Evolutionary conservation across 495 filamentous ascomycete species (phyloP), one percentile per base, ranked within the genome.

Genomic region (Hyaloscypha hepaticicola): DNA sequence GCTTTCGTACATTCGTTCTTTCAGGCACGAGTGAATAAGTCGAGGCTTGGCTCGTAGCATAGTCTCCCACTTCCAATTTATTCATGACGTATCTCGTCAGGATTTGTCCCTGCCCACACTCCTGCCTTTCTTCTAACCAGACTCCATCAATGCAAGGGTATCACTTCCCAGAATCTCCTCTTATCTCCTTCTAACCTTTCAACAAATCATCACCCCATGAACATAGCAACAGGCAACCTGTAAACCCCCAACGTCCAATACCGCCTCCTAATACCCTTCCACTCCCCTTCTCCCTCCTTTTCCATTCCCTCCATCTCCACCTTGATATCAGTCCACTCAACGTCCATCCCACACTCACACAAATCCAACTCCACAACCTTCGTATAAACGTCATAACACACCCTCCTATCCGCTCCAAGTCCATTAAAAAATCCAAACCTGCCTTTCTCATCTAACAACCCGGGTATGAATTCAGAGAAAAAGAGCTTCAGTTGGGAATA

Each of bases 341-440:
- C 86, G 71, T 97, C 95, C 66, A 97, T 87, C 0, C 95, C 96
- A 22, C 91, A 92, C 69, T 97, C 94, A 61, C 90, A 87, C 45
- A 96, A 74, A 78, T 99, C 94, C 80, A 97, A 86, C 78, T 98
- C 95, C 16, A 89, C 85, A 8, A 99, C 92, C 75, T 92, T 93
- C 49, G 87, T 88, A 74, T 99, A 98, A 3, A 98, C 93, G 80
- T 98, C 95, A 72, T 97, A 97, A 74, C 91, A 94, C 58, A 97
- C 87, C 71, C 89, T 85, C 27, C 94, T 81, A 79, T 99, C 95
- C 5, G 96, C 95, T 0, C 95, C 95, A 64, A 98, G 84, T 0
- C 95, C 95, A 73, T 98, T 95, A 75, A 98, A 99, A 79, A 97
- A 98, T 24, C 92, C 86, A 78, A 96, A 99, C 21, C 78, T 84